Base-by-base conservation (phyloP, 1,284 basidiomycete species). In the Tremellales sp. region DNA sequence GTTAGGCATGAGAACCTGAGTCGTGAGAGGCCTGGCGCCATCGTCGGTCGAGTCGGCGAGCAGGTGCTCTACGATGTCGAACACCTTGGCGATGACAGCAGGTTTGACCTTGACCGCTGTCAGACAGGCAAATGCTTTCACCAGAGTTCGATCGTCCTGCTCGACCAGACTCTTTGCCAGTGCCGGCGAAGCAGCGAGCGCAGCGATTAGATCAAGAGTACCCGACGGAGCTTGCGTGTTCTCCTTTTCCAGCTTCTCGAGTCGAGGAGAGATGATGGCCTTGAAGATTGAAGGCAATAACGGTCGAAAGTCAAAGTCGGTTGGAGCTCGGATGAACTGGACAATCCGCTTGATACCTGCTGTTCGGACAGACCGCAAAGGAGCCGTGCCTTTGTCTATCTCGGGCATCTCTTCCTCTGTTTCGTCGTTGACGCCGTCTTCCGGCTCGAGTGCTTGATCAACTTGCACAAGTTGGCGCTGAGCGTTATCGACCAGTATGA, bases 181-280 rank as follows among this genome's bases (percentile, higher is more conserved):
- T 10, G 84, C 79, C 1, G 76, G 75, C 23, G 81, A 78, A 8
- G 77, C 68, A 0, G 88, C 83, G 85, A 94, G 96, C 3, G 82
- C 77, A 52, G 84, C 81, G 70, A 97, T 87, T 1, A 98, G 78
- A 29, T 96, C 89, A 36, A 98, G 77, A 24, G 97, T 78, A 0
- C 90, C 85, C 0, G 92, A 94, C 0, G 93, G 91, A 0, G 89
- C 82, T 72, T 98, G 94, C 0, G 87, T 89, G 63, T 93, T 97
- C 73, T 98, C 94, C 42, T 77, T 77, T 49, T 87, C 84, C 21
- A 98, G 79, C 4, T 77, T 74, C 0, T 81, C 76, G 23, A 98
- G 77, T 17, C 93, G 86, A 0, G 93, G 92, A 0, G 85, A 84
- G 62, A 98, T 86, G 70, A 91, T 81, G 0, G 80, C 75, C 2